Base-by-base conservation (phyloP, 805 yeast species). In the Pichia manshurica region DNA sequence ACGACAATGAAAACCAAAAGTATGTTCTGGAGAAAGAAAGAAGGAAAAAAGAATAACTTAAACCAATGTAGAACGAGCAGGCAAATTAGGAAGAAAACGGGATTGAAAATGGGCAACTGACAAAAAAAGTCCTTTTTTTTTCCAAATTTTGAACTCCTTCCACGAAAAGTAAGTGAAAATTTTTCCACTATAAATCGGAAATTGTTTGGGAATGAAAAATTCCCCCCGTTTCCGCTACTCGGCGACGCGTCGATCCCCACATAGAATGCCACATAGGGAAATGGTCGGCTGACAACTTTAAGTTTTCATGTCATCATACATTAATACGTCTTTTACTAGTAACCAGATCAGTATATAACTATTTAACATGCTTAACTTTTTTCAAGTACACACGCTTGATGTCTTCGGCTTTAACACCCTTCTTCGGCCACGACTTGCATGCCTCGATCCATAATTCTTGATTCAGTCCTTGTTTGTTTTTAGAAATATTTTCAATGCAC, bases 381-480 rank as follows among this genome's bases (percentile, higher is more conserved):
- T 63, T 63, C 34, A 60, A 55, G 44, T 64, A 64, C 61, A 64
- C 62, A 42, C 58, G 59, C 50, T 56, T 64, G 41, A 64, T 59
- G 44, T 60, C 53, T 35, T 58, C 61, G 7, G 64, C 56, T 16
- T 54, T 54, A 5, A 63, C 67, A 16, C 61, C 65, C 21, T 58
- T 58, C 44, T 63, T 64, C 2, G 68, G 68, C 68, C 68, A 64
- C 3, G 62, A 62, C 45, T 52, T 59, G 42, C 58, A 61, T 3
- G 67, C 68, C 42, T 56, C 54, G 6, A 51, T 41, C 68, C 68
- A 64, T 19, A 64, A 50, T 28, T 62, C 63, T 29, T 51, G 43
- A 46, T 61, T 64, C 42, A 62, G 34, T 33, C 46, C 46, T 8
- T 46, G 36, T 28, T 60, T 55, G 5, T 43, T 39, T 15, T 42